Evolutionary conservation across 1,139 yeast genomes (phyloP), one percentile per base, ranked within the genome.

Genomic region (Magnusiomyces clavatus): DNA sequence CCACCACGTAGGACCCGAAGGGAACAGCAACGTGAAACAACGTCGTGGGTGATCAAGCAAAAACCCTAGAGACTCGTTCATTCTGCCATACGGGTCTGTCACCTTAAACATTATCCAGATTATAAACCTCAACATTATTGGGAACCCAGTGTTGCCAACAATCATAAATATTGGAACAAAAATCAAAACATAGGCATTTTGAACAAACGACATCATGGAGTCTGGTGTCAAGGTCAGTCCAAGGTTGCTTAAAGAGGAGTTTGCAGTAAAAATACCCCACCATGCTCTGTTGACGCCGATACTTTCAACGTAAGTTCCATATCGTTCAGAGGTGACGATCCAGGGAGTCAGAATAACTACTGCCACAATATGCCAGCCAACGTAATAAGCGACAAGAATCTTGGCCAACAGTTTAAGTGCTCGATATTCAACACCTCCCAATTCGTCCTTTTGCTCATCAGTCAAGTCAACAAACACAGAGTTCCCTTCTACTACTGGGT

Each of bases 1-100:
- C 96, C 96, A 88, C 96, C 96, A 89, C 0, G 98, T 92, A 2
- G 97, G 95, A 1, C 83, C 81, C 2, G 92, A 78, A 0, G 98
- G 98, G 64, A 92, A 92, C 51, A 94, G 72, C 55, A 92, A 71
- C 1, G 97, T 90, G 65, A 92, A 92, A 66, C 98, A 92, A 63
- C 99, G 85, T 62, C 99, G 82, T 1, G 99, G 99, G 65, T 92
- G 98, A 60, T 90, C 97, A 48, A 92, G 73, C 52, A 92, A 69
- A 61, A 94, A 92, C 1, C 89, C 94, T 24, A 90, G 70, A 8
- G 95, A 85, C 64, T 92, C 97, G 36, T 66, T 67, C 35, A 64
- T 58, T 14, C 64, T 65, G 2, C 73, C 67, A 77, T 73, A 38
- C 1, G 83, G 87, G 40, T 78, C 84, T 0, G 95, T 75, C 19